These are phyloP conservation scores for Aspergillus quadricinctus DNA, from an alignment of 2,329 filamentous ascomycete species.

Conservation along the genomic window DNA sequence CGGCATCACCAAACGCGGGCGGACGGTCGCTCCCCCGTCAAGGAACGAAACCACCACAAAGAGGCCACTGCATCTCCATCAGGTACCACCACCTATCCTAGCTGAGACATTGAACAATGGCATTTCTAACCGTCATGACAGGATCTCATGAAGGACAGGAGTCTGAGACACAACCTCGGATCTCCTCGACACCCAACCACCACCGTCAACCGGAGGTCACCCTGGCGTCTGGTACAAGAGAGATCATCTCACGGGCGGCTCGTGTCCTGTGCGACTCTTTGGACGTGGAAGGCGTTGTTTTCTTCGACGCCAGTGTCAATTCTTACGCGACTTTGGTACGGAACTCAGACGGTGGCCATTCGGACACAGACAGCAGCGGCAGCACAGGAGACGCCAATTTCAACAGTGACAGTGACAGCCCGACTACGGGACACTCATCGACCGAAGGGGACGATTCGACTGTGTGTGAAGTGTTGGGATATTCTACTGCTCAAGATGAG, in stretches of 20 bases:
- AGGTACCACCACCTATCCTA: not conserved
- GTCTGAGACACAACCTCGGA: not conserved
- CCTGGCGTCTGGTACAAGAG: conserved; percentile 10
- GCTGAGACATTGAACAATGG: too few species aligned
- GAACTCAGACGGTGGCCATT: conserved; percentile 3
- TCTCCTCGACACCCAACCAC: not conserved
- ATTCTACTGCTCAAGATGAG: not conserved
- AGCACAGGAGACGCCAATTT: not conserved
- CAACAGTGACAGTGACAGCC: not conserved
- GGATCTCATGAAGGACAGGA: not conserved
- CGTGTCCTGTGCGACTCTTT: conserved; percentile 42
- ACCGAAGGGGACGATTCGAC: not conserved
- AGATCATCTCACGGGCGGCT: conserved; percentile 43
- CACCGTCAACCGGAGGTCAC: conserved; percentile 8
- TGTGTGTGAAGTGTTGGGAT: not conserved
- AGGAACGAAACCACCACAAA: not conserved
- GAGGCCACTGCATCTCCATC: not conserved
- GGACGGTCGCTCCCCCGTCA: not conserved
- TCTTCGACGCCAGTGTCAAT: conserved; percentile 23
- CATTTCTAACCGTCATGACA: not conserved
- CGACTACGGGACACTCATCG: not conserved
- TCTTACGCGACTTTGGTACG: conserved; percentile 15
- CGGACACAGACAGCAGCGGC: not conserved
- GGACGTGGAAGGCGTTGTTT: conserved; percentile 37
- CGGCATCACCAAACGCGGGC: not conserved